A percentile compares a stretch with the other conserved stretches of the same genome.
Evolutionary conservation across 805 yeast genomes (phyloP).

Genomic region (Candida sakaeoensis): DNA sequence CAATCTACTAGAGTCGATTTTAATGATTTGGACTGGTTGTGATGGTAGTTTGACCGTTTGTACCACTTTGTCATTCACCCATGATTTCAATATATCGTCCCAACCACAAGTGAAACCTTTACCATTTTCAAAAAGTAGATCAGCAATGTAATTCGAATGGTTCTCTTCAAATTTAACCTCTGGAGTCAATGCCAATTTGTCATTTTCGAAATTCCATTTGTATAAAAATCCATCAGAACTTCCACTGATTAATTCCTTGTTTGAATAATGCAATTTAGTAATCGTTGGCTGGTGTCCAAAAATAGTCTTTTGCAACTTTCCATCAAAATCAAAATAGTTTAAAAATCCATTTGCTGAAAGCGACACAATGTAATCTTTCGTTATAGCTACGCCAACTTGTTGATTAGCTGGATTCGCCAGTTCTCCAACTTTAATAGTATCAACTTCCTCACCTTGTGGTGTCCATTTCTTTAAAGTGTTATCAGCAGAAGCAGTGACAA

Average conservation of each 20-base stretch:
- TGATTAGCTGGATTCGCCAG: conserved; percentile 55
- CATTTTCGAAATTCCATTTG: conserved; percentile 47
- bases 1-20: conserved; percentile 23
- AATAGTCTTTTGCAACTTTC: conserved; percentile 28
- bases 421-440: conserved; percentile 46
- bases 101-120: conserved; percentile 64
- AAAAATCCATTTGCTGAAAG: conserved; percentile 71
- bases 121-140: conserved; percentile 31
- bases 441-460: conserved; percentile 34
- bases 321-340: conserved; percentile 49
- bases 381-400: conserved; percentile 73
- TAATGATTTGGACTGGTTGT: conserved; percentile 36
- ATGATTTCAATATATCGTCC: conserved; percentile 71
- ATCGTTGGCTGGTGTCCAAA: conserved; percentile 82
- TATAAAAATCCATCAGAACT: conserved; percentile 77
- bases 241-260: conserved; percentile 49
- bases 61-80: conserved; percentile 19
- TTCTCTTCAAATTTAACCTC: conserved; percentile 26
- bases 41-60: conserved; percentile 16
- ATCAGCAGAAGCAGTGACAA: conserved; percentile 86
- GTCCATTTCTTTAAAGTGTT: conserved; percentile 66
- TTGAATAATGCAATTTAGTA: conserved; percentile 43
- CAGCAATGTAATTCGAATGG: conserved; percentile 69
- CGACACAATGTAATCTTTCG: conserved; percentile 59
- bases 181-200: conserved; percentile 15